Evolutionary conservation across 371 early-diverging fungal genomes (phyloP).

Genomic region (Mucor sp.): DNA sequence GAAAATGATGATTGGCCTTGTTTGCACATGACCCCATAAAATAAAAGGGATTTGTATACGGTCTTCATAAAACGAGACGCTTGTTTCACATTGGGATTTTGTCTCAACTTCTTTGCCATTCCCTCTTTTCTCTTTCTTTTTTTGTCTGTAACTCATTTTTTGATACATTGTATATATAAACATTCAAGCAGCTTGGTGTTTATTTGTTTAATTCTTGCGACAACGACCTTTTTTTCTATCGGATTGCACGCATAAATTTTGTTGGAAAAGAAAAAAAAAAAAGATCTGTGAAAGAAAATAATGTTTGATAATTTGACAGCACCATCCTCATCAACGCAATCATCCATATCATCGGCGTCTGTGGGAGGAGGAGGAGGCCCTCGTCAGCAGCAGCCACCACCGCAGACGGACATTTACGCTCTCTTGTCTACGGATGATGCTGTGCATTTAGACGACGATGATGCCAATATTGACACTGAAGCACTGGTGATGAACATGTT

Average conservation of each 20-base stretch:
- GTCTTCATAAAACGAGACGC: background rate
- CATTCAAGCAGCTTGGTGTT: background rate
- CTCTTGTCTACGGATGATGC: constrained; percentile 23
- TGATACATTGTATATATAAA: constrained; percentile 1
- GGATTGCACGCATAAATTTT: background rate
- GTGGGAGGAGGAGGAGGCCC: background rate
- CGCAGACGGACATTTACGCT: constrained; percentile 15
- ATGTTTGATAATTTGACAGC: constrained; percentile 10
- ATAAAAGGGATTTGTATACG: background rate
- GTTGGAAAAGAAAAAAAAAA: background rate
- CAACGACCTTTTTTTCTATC: background rate
- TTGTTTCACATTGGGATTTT: background rate
- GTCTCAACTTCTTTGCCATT: constrained; percentile 2
- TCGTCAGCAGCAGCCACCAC: background rate
- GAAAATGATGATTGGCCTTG: background rate
- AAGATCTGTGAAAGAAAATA: background rate
- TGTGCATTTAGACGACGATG: background rate
- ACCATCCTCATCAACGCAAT: background rate
- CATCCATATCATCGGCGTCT: background rate
- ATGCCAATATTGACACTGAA: constrained; percentile 16
- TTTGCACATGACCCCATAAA: background rate
- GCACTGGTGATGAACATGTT: constrained; percentile 22
- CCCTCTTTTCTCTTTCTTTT: constrained; percentile 5
- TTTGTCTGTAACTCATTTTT: constrained; percentile 3
- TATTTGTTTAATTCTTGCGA: background rate